phyloP scores from a whole-genome alignment of 176 grass and related monocot genomes.

The Avena eriantha region DNA sequence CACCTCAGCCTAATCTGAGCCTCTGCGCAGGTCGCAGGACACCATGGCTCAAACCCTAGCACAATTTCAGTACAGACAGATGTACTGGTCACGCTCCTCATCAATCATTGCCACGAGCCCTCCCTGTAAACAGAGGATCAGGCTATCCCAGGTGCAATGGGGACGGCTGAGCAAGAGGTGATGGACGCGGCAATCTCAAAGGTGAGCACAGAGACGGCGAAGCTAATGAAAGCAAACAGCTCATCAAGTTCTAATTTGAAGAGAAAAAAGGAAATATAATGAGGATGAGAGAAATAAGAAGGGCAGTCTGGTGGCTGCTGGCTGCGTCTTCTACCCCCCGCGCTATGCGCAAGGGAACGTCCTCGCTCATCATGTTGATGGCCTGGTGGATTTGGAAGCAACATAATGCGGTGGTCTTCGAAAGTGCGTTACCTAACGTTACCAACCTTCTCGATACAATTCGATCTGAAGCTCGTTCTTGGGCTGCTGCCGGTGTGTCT shows the following conservation, averaged over 20 bases:
- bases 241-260: constrained; percentile 8
- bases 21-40: neutral
- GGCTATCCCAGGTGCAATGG: neutral
- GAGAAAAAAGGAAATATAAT: neutral
- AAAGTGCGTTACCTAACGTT: too few relatives aligned
- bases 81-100: neutral
- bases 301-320: too few relatives aligned
- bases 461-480: too few relatives aligned
- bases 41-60: neutral
- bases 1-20: neutral
- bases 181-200: neutral
- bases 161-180: neutral
- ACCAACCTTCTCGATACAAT: too few relatives aligned
- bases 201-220: neutral
- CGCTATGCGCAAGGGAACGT: too few relatives aligned
- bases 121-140: neutral
- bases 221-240: neutral
- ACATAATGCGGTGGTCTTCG: too few relatives aligned
- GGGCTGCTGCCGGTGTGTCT: too few relatives aligned
- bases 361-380: too few relatives aligned
- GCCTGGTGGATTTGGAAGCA: too few relatives aligned
- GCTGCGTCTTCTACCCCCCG: too few relatives aligned
- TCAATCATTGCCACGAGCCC: neutral
- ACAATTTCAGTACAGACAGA: neutral
- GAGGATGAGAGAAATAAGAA: neutral